These are phyloP conservation scores for Cyclospora cayetanensis DNA, from an alignment of 169 alveolate genomes.

Conservation along the genomic window DNA sequence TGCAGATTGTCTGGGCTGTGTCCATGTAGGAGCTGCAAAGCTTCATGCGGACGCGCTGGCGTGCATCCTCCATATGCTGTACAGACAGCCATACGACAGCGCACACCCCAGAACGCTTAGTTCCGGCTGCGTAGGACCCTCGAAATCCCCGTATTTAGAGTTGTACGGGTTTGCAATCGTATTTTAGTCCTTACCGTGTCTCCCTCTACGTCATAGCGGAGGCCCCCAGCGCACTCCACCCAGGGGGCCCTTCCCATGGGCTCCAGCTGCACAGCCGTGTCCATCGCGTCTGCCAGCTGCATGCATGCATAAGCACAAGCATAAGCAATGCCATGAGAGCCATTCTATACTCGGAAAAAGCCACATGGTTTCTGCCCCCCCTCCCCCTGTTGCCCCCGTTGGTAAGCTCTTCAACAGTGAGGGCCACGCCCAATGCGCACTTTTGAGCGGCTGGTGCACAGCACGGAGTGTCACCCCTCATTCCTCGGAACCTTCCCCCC, in stretches of 20 bases:
- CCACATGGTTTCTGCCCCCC: too few relatives aligned
- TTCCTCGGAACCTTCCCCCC: neutral
- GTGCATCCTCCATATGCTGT: slow-evolving; percentile 23
- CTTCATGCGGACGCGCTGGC: neutral
- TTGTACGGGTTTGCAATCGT: neutral
- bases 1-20: neutral
- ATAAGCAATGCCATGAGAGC: too few relatives aligned
- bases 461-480: too few relatives aligned
- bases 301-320: too few relatives aligned
- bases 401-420: too few relatives aligned
- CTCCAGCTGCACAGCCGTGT: neutral
- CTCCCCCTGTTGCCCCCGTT: too few relatives aligned
- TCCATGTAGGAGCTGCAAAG: slow-evolving; percentile 27
- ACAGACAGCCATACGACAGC: neutral
- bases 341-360: too few relatives aligned
- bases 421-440: too few relatives aligned
- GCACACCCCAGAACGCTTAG: neutral
- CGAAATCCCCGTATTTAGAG: neutral
- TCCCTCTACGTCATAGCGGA: neutral
- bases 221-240: neutral
- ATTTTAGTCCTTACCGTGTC: neutral
- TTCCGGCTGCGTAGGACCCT: neutral
- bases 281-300: slow-evolving; percentile 23
- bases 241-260: neutral
- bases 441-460: too few relatives aligned